Evolutionary conservation across 768 basidiomycete genomes (phyloP), one percentile per base, ranked within the genome.

Genomic region (Tylopilus sp.): DNA sequence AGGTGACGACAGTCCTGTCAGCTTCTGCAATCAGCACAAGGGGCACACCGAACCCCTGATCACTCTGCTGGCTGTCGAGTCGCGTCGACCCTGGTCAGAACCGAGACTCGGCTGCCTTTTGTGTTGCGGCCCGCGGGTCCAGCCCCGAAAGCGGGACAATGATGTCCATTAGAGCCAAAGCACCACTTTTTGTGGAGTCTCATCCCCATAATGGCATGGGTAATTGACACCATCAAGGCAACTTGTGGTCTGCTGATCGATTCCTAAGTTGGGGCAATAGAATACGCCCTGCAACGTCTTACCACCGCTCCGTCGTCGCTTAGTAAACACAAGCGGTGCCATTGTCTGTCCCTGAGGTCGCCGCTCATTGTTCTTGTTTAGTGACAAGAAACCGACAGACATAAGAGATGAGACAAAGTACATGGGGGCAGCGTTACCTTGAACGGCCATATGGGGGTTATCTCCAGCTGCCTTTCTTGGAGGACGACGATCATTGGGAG

Each of bases 401-500:
- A 31, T 8, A 28, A 28, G 11, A 35, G 13, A 35, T 17, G 33
- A 36, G 36, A 36, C 36, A 36, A 36, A 36, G 36, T 35, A 7
- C 4, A 35, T 35, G 17, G 33, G 33, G 5, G 33, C 15, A 35
- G 15, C 33, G 33, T 15, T 15, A 33, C 31, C 31, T 31, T 26
- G 26, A 26, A 4, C 28, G 28, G 13, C 31, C 33, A 17, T 35
- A 17, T 17, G 15, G 13, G 33, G 33, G 17, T 17, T 17, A 17
- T 31, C 4, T 22, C 31, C 31, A 36, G 1, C 12, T 50, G 43
- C 55, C 55, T 57, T 50, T 57, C 28, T 38, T 33, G 48, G 55
- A 42, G 47, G 2, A 12, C 39, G 47, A 10, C 1, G 52, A 55
- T 55, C 53, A 8, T 30, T 20, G 43, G 42, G 20, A 47, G 40